A percentile compares a stretch with the other conserved stretches of the same genome.
These are phyloP conservation scores for Boletellus sp. DNA, from an alignment of 768 basidiomycete species.

Conservation along the genomic window DNA sequence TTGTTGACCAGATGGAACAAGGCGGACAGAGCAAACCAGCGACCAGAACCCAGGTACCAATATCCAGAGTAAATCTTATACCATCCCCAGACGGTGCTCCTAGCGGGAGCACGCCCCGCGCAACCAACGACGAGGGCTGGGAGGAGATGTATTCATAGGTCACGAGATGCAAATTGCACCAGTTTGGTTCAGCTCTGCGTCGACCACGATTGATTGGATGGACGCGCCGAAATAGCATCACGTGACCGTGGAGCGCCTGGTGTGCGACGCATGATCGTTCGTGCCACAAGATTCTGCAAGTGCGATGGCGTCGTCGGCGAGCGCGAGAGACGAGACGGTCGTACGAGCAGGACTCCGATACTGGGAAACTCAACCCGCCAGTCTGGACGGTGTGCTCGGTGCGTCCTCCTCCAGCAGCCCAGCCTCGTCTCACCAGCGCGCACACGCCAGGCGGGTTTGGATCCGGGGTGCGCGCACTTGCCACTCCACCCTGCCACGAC, in stretches of 20 bases:
- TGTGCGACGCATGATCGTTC: too few relatives aligned
- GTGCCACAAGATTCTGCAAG: not conserved
- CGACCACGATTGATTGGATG: too few relatives aligned
- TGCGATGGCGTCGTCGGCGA: slow-evolving; percentile 4
- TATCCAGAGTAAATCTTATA: slow-evolving; percentile 21
- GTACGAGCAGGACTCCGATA: slow-evolving; percentile 79
- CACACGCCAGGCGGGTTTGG: slow-evolving; percentile 47
- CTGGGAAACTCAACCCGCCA: slow-evolving; percentile 81
- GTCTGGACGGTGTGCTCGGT: slow-evolving; percentile 84
- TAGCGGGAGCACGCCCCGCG: slow-evolving; percentile 12
- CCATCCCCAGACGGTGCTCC: slow-evolving; percentile 9
- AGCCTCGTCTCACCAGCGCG: slow-evolving; percentile 15
- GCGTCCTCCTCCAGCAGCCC: slow-evolving; percentile 16
- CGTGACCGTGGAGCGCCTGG: slow-evolving; percentile 3
- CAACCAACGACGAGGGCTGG: slow-evolving; percentile 50
- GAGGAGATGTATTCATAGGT: slow-evolving; percentile 60
- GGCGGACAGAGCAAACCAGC: slow-evolving; percentile 5
- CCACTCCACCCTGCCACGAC: not conserved
- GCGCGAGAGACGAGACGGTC: slow-evolving; percentile 44
- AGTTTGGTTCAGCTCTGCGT: too few relatives aligned
- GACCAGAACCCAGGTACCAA: slow-evolving; percentile 15
- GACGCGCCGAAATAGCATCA: too few relatives aligned
- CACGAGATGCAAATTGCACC: too few relatives aligned
- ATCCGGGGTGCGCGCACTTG: slow-evolving; percentile 39
- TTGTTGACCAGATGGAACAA: slow-evolving; percentile 54